Evolutionary conservation across 768 basidiomycete genomes (phyloP), one percentile per base, ranked within the genome.

Genomic region (Trametes coccinea): DNA sequence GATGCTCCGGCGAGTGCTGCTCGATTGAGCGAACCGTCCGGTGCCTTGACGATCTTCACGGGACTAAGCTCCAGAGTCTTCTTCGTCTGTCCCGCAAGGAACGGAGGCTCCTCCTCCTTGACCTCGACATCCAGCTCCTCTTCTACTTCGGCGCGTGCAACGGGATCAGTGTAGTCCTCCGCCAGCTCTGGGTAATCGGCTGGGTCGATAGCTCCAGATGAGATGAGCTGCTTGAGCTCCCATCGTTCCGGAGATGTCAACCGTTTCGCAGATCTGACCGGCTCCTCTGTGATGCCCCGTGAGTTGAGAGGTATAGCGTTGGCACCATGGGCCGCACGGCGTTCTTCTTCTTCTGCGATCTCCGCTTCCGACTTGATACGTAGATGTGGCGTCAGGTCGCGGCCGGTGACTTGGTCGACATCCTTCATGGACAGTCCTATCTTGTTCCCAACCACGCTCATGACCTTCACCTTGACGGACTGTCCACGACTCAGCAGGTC

Each of bases 171-270:
- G 71, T 90, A 84, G 61, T 94, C 92, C 67, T 95, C 93, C 64
- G 95, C 92, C 53, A 97, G 79, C 33, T 96, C 92, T 2, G 94
- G 95, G 69, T 95, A 96, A 73, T 98, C 97, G 4, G 95, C 89
- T 10, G 95, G 90, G 65, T 88, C 87, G 56, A 98, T 84, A 14
- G 88, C 92, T 45, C 97, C 97, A 33, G 95, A 97, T 0, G 97
- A 92, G 57, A 98, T 97, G 59, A 99, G 85, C 73, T 98, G 97
- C 75, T 98, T 98, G 75, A 99, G 95, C 78, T 99, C 97, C 95
- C 97, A 99, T 31, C 97, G 87, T 74, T 99, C 97, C 1, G 97
- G 97, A 6, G 92, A 95, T 1, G 95, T 95, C 59, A 98, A 78
- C 14, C 96, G 84, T 70, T 94, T 95, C 0, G 94, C 93, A 2